Conservation (phyloP, 805 yeast genomes). For the Wickerhamomyces chaumierensis region DNA sequence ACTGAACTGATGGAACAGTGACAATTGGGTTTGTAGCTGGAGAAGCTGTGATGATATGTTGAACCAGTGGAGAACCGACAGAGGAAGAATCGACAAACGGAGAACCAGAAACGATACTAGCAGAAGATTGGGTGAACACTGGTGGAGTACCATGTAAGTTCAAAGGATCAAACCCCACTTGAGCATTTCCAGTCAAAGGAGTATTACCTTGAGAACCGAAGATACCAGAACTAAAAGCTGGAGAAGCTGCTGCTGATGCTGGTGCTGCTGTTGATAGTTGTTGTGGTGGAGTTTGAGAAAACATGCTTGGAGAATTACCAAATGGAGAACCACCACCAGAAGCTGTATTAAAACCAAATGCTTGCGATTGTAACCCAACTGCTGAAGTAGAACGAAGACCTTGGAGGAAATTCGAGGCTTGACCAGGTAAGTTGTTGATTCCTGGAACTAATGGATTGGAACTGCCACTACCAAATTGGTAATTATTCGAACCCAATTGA, state of each 20-base stretch:
- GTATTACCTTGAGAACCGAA: not conserved
- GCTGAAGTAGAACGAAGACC: not conserved
- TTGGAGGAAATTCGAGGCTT: not conserved
- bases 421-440: not conserved
- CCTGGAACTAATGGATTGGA: not conserved
- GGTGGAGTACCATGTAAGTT: not conserved
- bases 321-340: not conserved
- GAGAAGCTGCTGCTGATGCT: not conserved
- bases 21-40: no score
- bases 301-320: not conserved
- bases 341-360: not conserved
- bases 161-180: not conserved
- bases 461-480: not conserved
- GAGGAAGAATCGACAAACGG: not conserved
- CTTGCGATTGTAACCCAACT: not conserved
- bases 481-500: not conserved
- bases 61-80: not conserved
- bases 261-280: no score
- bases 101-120: not conserved
- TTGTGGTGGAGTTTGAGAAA: not conserved
- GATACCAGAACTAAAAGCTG: not conserved
- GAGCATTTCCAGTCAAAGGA: no score
- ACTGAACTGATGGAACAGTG: no score
- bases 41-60: not conserved
- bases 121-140: no score